Evolutionary conservation across 1,139 yeast genomes (phyloP).

Genomic region (Saccharomyces hybrid): DNA sequence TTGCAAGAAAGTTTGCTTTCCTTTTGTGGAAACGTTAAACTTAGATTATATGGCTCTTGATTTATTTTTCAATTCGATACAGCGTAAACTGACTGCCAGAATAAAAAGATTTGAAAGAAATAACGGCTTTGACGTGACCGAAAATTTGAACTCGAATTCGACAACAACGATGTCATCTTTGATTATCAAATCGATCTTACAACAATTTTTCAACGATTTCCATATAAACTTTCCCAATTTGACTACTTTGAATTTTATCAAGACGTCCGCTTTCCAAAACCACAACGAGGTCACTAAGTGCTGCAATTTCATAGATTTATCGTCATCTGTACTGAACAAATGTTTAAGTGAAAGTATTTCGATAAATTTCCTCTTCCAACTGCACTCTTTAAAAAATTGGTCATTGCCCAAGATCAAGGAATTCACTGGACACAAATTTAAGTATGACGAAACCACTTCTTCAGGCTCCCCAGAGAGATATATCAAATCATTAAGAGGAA

Average conservation of each 20-base stretch:
- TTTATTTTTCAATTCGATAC: constrained; percentile 12
- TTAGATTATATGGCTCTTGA: constrained; percentile 19
- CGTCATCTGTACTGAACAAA: constrained; percentile 15
- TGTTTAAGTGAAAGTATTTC: constrained; percentile 11
- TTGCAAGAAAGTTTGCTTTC: constrained; percentile 11
- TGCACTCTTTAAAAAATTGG: constrained; percentile 26
- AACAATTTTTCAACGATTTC: constrained; percentile 9
- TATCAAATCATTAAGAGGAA: constrained; percentile 12
- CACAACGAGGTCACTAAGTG: constrained; percentile 9
- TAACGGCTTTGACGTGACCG: background rate
- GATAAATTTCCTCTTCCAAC: constrained; percentile 13
- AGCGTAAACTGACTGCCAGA: constrained; percentile 4
- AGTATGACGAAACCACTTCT: constrained; percentile 17
- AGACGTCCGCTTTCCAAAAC: constrained; percentile 1
- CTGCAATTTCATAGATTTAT: constrained; percentile 23
- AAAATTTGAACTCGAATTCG: background rate
- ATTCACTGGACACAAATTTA: constrained; percentile 25
- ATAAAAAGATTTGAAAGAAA: background rate
- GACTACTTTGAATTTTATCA: constrained; percentile 10
- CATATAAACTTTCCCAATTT: constrained; percentile 13
- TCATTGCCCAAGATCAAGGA: constrained; percentile 13
- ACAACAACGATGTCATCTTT: background rate
- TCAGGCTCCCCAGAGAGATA: constrained; percentile 15
- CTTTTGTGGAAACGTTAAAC: constrained; percentile 8
- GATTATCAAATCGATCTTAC: constrained; percentile 9